Conservation (phyloP, 2,329 filamentous ascomycete species). For the Aspergillus neoniger region DNA sequence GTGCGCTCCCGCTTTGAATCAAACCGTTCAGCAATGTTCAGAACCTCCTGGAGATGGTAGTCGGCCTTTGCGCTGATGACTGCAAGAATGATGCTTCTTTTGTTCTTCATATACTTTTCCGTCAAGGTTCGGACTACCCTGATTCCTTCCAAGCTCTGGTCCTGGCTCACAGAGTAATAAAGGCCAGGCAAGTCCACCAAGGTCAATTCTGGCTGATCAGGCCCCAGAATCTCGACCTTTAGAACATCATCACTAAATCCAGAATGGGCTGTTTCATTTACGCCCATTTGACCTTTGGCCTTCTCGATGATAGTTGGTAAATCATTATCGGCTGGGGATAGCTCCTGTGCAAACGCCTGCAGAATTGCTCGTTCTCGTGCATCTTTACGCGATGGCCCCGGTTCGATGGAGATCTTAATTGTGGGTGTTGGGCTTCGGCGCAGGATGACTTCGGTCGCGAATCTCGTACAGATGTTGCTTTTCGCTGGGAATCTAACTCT, state of each 20-base stretch:
- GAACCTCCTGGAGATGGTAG: conserved; percentile 60
- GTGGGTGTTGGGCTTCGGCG: conserved; percentile 41
- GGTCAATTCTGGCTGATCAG: conserved; percentile 61
- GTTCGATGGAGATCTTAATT: conserved; percentile 50
- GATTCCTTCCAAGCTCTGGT: conserved; percentile 56
- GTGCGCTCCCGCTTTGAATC: conserved; percentile 37
- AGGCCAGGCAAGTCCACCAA: conserved; percentile 65
- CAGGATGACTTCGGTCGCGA: conserved; percentile 62
- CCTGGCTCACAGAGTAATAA: conserved; percentile 55
- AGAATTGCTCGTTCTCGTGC: conserved; percentile 4
- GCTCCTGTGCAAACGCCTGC: conserved; percentile 7
- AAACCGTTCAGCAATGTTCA: conserved; percentile 47
- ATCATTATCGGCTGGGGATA: conserved; percentile 22
- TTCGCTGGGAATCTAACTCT: conserved; percentile 61
- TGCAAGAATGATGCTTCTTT: conserved; percentile 62
- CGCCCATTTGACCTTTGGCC: conserved; percentile 56
- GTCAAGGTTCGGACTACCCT: conserved; percentile 53
- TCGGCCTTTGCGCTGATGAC: conserved; percentile 55
- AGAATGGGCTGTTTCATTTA: conserved; percentile 28
- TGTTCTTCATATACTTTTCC: conserved; percentile 58
- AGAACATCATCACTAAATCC: conserved; percentile 51
- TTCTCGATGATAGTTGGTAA: conserved; percentile 54
- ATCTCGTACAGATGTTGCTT: conserved; percentile 59
- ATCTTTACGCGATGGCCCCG: conserved; percentile 25
- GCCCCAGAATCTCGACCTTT: conserved; percentile 61